phyloP scores from a whole-genome alignment of 345 rosid species.

The Melaleuca alternifolia region DNA sequence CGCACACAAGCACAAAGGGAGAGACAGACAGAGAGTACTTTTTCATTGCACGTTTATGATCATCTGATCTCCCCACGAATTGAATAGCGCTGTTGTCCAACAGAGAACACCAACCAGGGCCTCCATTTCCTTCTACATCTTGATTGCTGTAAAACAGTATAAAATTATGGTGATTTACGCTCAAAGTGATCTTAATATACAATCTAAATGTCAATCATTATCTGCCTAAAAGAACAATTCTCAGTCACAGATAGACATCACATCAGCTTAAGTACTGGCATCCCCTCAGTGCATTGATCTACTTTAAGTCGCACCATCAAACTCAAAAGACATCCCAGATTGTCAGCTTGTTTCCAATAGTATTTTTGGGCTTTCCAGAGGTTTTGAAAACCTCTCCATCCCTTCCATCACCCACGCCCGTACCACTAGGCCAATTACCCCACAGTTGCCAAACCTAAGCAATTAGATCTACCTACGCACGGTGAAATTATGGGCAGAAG shows the following conservation, averaged over 20 bases:
- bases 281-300: background rate
- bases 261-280: background rate
- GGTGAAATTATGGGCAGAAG: background rate
- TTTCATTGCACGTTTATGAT: constrained; percentile 37
- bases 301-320: background rate
- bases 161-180: background rate
- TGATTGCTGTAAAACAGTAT: constrained; percentile 23
- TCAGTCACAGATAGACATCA: background rate
- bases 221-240: background rate
- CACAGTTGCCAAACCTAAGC: background rate
- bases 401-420: background rate
- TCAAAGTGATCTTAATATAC: background rate
- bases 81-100: constrained; percentile 14
- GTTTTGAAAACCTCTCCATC: background rate
- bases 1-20: background rate
- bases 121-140: constrained; percentile 22
- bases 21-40: constrained; percentile 24
- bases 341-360: background rate
- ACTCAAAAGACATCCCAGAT: background rate
- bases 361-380: background rate
- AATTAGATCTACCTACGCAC: background rate
- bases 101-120: constrained; percentile 20
- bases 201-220: background rate
- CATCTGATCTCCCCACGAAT: constrained; percentile 19
- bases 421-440: background rate